Evolutionary conservation across 306 rosid species (phyloP).

Genomic region (Abrus pulchellus): DNA sequence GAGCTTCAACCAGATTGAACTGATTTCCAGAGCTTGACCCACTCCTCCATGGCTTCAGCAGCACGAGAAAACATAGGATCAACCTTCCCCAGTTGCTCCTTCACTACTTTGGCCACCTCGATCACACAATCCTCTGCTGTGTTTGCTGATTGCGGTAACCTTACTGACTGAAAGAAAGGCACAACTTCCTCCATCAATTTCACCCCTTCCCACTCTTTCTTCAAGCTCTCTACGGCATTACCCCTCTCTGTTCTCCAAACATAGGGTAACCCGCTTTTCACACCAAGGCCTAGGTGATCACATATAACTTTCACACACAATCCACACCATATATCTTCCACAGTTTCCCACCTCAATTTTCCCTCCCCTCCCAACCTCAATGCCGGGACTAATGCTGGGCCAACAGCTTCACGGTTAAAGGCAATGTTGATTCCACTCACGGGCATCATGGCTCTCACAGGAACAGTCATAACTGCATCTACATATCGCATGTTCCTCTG

Average conservation of each 20-base stretch:
- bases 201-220: conserved; percentile 99
- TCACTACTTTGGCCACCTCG: conserved; percentile 79
- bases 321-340: conserved; percentile 96
- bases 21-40: conserved; percentile 89
- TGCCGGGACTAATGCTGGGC: conserved; percentile 90
- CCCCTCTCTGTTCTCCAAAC: conserved; percentile 94
- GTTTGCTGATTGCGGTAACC: conserved; percentile 68
- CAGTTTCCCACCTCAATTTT: conserved; percentile 94
- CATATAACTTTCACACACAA: conserved; percentile 88
- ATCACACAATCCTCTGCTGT: conserved; percentile 80
- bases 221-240: conserved; percentile 83
- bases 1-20: conserved; percentile 60
- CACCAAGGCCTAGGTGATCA: conserved; percentile 85
- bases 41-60: conserved; percentile 85
- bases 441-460: conserved; percentile 79
- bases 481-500: conserved; percentile 79
- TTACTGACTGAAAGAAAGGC: conserved; percentile 91
- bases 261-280: conserved; percentile 92
- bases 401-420: conserved; percentile 78
- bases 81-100: conserved; percentile 80
- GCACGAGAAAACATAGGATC: conserved; percentile 79
- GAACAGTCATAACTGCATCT: conserved; percentile 94
- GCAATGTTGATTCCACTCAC: conserved; percentile 95
- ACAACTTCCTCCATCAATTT: conserved; percentile 94
- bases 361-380: conserved; percentile 88